Conservation (phyloP, 257 asterid species). For the Perilla frutescens region DNA sequence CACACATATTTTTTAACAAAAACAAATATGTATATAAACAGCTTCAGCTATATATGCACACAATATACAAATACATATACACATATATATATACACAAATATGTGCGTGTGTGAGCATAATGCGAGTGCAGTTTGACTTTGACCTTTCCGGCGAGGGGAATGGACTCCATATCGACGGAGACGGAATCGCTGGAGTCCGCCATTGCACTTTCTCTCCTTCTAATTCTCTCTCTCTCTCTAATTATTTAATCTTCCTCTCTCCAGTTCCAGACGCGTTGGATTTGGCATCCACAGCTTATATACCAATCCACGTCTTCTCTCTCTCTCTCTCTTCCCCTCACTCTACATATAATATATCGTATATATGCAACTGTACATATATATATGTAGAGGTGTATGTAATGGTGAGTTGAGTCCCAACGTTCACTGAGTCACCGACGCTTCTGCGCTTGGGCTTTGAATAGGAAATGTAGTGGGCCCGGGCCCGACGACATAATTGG, state of each 20-base stretch:
- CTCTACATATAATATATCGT: neutral
- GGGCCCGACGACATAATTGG: slow-evolving; percentile 35
- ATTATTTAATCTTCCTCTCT: slow-evolving; percentile 30
- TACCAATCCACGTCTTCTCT: slow-evolving; percentile 49
- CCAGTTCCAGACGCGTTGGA: slow-evolving; percentile 52
- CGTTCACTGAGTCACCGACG: slow-evolving; percentile 75
- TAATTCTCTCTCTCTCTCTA: slow-evolving; percentile 47
- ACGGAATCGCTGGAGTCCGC: slow-evolving; percentile 95
- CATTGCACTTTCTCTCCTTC: too few relatives aligned
- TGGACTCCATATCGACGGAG: slow-evolving; percentile 84
- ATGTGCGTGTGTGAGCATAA: slow-evolving; percentile 34
- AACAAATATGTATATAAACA: slow-evolving; percentile 7
- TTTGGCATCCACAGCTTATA: slow-evolving; percentile 61
- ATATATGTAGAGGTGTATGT: neutral
- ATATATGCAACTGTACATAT: neutral
- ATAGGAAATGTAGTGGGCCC: slow-evolving; percentile 42
- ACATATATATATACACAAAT: too few relatives aligned
- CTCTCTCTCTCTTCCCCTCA: slow-evolving; percentile 36
- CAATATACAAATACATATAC: neutral
- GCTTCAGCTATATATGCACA: slow-evolving; percentile 3
- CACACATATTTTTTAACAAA: neutral
- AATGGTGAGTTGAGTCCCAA: slow-evolving; percentile 54
- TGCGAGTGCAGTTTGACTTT: slow-evolving; percentile 42
- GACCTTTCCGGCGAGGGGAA: slow-evolving; percentile 87
- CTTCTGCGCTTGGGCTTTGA: slow-evolving; percentile 37